Evolutionary conservation across 352 stramenopile genomes (phyloP).

Genomic region (Thalassiosira hispida): DNA sequence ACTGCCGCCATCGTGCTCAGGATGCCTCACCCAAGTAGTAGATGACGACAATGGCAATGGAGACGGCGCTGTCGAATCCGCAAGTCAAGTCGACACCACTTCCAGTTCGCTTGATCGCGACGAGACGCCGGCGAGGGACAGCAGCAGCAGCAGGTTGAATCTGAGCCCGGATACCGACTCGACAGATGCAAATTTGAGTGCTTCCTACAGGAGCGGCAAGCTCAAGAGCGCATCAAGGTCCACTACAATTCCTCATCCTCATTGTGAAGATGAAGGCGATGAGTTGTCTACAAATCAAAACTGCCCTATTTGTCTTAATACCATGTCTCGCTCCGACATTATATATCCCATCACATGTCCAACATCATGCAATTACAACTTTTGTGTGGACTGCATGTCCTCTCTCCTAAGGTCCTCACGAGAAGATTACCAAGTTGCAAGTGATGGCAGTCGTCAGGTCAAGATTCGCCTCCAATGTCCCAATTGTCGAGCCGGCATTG

Average conservation of each 20-base stretch:
- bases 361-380: constrained; percentile 72
- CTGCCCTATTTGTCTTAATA: constrained; percentile 73
- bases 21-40: background rate
- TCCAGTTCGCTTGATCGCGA: constrained; percentile 4
- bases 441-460: constrained; percentile 73
- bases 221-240: background rate
- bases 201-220: background rate
- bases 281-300: background rate
- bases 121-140: background rate
- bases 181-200: background rate
- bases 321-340: constrained; percentile 56
- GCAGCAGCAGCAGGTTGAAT: background rate
- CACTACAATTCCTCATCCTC: background rate
- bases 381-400: constrained; percentile 66
- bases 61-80: background rate
- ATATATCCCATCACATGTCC: constrained; percentile 59
- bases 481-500: constrained; percentile 65
- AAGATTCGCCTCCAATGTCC: constrained; percentile 76
- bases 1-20: constrained; percentile 4
- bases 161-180: background rate
- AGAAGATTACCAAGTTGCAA: constrained; percentile 76
- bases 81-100: background rate
- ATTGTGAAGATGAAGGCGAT: background rate
- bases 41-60: background rate
- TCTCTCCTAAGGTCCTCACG: constrained; percentile 51